These are phyloP conservation scores for Corrigiola litoralis DNA, from an alignment of 179 eudicot genomes.

Conservation along the genomic window DNA sequence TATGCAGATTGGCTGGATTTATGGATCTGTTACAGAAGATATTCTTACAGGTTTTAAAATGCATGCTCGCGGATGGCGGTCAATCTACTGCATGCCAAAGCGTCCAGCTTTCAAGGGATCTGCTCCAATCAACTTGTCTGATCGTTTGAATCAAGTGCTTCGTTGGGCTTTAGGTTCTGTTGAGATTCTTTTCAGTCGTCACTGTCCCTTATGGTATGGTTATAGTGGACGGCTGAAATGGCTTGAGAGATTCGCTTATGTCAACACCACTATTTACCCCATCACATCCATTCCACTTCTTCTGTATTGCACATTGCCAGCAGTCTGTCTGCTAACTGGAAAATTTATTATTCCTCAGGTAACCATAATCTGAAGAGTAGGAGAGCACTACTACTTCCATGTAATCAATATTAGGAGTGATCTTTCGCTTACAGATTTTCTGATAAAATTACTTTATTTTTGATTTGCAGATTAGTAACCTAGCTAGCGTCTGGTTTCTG, in stretches of 20 bases:
- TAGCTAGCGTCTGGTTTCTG: conserved; percentile 49
- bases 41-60: conserved; percentile 59
- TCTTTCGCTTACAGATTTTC: neutral
- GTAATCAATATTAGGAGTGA: neutral
- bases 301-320: conserved; percentile 52
- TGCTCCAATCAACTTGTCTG: conserved; percentile 58
- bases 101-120: conserved; percentile 53
- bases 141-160: conserved; percentile 59
- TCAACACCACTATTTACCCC: conserved; percentile 50
- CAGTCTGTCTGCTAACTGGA: conserved; percentile 52
- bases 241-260: conserved; percentile 52
- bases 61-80: conserved; percentile 58
- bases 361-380: neutral
- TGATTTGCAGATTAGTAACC: conserved; percentile 49
- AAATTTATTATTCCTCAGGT: conserved; percentile 59
- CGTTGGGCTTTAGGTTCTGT: conserved; percentile 59
- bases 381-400: neutral
- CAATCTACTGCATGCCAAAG: conserved; percentile 57
- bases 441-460: neutral
- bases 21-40: conserved; percentile 62
- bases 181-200: conserved; percentile 55
- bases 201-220: conserved; percentile 59
- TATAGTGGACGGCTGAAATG: conserved; percentile 45
- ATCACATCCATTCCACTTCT: conserved; percentile 52
- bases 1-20: conserved; percentile 63